Evolutionary conservation across 805 yeast species (phyloP), one percentile per base, ranked within the genome.

Genomic region (Candida insectorum): DNA sequence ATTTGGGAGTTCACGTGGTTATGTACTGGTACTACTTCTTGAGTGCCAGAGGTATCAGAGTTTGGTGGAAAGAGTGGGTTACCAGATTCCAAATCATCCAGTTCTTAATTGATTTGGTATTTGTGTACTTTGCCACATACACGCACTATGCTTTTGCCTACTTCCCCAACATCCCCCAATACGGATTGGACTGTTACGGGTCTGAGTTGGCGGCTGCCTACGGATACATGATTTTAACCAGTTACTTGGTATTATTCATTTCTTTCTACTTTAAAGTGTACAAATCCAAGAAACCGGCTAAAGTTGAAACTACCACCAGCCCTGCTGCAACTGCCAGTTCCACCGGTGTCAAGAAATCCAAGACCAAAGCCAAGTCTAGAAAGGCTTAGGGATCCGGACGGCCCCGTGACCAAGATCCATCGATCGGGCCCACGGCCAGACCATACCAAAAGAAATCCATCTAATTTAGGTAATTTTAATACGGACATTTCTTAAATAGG

Each of bases 31-130:
- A 91, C 77, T 91, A 93, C 71, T 88, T 89, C 72, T 71, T 91
- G 51, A 75, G 93, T 33, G 85, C 97, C 14, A 76, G 95, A 58
- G 96, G 96, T 38, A 85, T 89, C 56, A 81, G 86, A 53, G 96
- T 91, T 34, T 89, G 97, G 97, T 91, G 98, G 98, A 91, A 93
- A 69, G 94, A 89, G 70, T 91, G 96, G 96, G 96, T 91, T 47
- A 91, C 98, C 36, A 76, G 95, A 46, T 81, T 86, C 72, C 98
- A 91, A 71, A 91, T 91, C 65, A 69, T 85, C 52, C 98, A 91
- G 69, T 91, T 91, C 57, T 66, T 91, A 47, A 72, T 91, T 54
- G 98, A 91, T 62, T 75, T 91, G 55, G 78, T 73, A 26, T 89
- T 91, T 58, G 94, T 93, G 45, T 93, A 88, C 72, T 88, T 85